phyloP scores from a whole-genome alignment of 805 yeast species.

The Wickerhamiella galacta region DNA sequence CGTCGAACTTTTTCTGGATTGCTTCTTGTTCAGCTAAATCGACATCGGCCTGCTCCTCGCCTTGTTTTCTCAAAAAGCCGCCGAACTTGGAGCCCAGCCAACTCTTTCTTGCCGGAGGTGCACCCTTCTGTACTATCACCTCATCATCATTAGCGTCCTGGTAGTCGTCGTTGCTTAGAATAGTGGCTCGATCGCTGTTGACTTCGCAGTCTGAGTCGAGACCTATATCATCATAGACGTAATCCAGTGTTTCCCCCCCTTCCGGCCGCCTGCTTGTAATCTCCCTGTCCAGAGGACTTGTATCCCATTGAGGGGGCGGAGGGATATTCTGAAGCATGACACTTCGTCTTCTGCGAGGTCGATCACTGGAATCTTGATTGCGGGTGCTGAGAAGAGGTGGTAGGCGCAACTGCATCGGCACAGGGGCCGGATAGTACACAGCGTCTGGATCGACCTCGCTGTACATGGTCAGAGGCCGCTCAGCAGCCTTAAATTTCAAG shows the following conservation, averaged over 20 bases:
- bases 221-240: slow-evolving; percentile 2
- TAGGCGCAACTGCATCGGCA: slow-evolving; percentile 20
- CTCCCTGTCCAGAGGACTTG: slow-evolving; percentile 12
- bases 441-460: slow-evolving; percentile 1
- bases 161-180: slow-evolving; percentile 17
- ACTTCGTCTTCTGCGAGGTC: neutral
- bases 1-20: slow-evolving; percentile 7
- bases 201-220: slow-evolving; percentile 8
- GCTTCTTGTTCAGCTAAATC: slow-evolving; percentile 10
- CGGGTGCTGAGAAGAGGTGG: slow-evolving; percentile 21
- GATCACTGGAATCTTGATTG: slow-evolving; percentile 1
- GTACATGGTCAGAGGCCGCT: neutral
- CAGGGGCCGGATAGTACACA: slow-evolving; percentile 22
- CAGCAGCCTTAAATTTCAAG: neutral
- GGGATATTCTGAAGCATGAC: neutral
- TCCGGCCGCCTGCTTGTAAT: slow-evolving; percentile 1
- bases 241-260: neutral
- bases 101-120: neutral
- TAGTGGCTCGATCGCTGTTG: slow-evolving; percentile 20
- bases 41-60: slow-evolving; percentile 4
- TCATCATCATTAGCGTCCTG: slow-evolving; percentile 6
- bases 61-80: slow-evolving; percentile 7
- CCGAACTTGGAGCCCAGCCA: slow-evolving; percentile 5
- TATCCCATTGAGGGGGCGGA: slow-evolving; percentile 12
- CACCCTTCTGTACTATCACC: neutral